Evolutionary conservation across 2,329 filamentous ascomycete species (phyloP), one percentile per base, ranked within the genome.

Genomic region (Parastagonospora nodorum): DNA sequence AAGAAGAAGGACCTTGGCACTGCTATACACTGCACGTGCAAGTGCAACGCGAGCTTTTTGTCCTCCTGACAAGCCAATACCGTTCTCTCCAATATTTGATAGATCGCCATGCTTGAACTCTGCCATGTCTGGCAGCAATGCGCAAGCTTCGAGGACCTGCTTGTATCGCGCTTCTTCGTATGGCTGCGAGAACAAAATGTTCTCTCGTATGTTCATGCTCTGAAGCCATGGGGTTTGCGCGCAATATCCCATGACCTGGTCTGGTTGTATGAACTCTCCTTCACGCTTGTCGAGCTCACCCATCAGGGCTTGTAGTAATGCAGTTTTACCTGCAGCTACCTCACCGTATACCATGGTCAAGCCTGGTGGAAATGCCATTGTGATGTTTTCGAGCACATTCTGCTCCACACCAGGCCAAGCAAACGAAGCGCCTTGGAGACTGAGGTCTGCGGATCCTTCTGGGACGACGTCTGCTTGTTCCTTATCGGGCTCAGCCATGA

Each of bases 401-500:
- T 80, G 78, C 2, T 79, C 68, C 0, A 83, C 83, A 0, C 89
- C 89, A 0, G 92, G 90, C 88, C 92, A 96, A 0, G 88, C 83
- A 67, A 95, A 95, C 0, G 85, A 86, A 4, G 89, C 89, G 27
- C 84, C 74, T 2, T 80, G 75, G 40, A 95, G 77, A 35, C 81
- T 64, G 1, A 82, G 66, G 28, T 67, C 57, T 3, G 69, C 66
- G 24, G 67, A 68, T 40, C 70, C 74, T 39, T 67, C 74, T 10
- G 68, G 61, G 2, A 67, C 67, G 14, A 74, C 68, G 2, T 77
- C 75, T 2, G 72, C 70, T 27, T 82, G 79, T 28, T 84, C 82
- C 60, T 91, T 90, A 64, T 96, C 85, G 0, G 90, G 90, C 71
- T 96, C 92, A 0, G 79, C 77, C 90, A 96, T 95, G 74, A 95